Conservation (phyloP, 164 flowering plant genomes). For the Nymphaea colorata region DNA sequence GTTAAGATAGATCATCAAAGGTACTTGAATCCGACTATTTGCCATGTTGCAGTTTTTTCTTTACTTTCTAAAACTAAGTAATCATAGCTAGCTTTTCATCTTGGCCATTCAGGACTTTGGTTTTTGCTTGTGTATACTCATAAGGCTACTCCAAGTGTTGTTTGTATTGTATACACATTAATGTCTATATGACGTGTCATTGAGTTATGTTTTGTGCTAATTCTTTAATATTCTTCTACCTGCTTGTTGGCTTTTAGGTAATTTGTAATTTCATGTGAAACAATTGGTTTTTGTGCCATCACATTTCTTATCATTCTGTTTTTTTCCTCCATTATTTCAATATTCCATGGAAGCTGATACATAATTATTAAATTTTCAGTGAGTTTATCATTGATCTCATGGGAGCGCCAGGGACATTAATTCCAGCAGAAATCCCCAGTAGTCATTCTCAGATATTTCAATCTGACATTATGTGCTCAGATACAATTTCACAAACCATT, state of each 20-base stretch:
- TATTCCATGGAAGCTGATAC: not conserved
- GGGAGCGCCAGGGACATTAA: conserved; percentile 96
- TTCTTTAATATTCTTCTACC: not conserved
- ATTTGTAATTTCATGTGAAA: too few species aligned
- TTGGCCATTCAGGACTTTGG: not conserved
- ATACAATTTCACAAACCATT: conserved; percentile 17
- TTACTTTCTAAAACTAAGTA: too few species aligned
- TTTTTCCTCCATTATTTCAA: not conserved
- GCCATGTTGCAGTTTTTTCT: too few species aligned
- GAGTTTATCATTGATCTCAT: conserved; percentile 92
- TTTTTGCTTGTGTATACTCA: not conserved
- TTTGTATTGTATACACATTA: not conserved
- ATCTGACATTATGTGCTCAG: conserved; percentile 24
- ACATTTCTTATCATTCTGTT: too few species aligned
- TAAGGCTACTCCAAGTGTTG: not conserved
- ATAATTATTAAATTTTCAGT: conserved; percentile 25
- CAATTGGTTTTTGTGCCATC: not conserved
- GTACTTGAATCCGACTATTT: conserved; percentile 18
- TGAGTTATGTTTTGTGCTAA: not conserved
- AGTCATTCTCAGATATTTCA: conserved; percentile 34
- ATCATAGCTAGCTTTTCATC: too few species aligned
- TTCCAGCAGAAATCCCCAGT: conserved; percentile 84
- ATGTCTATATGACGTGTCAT: not conserved
- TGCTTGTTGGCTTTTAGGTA: not conserved
- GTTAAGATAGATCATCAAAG: conserved; percentile 65